Evolutionary conservation across 805 yeast species (phyloP).

Genomic region (Lipomyces kockii): DNA sequence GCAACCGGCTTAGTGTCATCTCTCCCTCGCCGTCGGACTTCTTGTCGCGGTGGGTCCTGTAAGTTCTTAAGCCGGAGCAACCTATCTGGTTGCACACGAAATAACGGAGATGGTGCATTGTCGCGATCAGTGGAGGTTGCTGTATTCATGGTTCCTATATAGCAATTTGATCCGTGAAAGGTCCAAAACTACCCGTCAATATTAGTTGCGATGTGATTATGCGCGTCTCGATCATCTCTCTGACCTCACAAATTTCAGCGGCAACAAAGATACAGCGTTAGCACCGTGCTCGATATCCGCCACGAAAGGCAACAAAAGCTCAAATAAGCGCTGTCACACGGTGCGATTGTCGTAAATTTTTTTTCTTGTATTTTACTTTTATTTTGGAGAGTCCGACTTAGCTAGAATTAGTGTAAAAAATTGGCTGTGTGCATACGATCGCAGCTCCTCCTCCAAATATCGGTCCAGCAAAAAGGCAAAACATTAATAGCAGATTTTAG

Average conservation of each 20-base stretch:
- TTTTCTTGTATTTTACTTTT: too few species aligned
- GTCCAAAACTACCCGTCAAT: background rate
- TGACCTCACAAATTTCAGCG: background rate
- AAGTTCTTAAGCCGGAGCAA: constrained; percentile 1
- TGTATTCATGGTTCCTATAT: background rate
- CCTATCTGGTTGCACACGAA: background rate
- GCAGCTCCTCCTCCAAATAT: too few species aligned
- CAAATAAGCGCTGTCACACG: too few species aligned
- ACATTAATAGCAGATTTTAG: too few species aligned
- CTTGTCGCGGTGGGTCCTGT: constrained; percentile 4
- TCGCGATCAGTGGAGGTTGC: background rate
- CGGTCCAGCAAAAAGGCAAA: too few species aligned
- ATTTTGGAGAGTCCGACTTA: too few species aligned
- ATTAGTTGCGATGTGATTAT: background rate
- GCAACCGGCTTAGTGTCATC: constrained; percentile 17
- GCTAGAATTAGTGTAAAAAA: too few species aligned
- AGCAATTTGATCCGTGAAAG: background rate
- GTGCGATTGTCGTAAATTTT: too few species aligned
- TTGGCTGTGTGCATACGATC: too few species aligned
- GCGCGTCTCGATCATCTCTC: background rate
- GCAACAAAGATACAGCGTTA: too few species aligned
- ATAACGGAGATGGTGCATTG: background rate
- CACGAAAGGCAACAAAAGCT: too few species aligned
- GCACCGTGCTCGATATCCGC: too few species aligned
- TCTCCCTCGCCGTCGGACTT: constrained; percentile 6